A percentile compares a stretch with the other conserved stretches of the same genome.
Evolutionary conservation across 768 basidiomycete genomes (phyloP).

Genomic region (Phaeolepiota aurea): DNA sequence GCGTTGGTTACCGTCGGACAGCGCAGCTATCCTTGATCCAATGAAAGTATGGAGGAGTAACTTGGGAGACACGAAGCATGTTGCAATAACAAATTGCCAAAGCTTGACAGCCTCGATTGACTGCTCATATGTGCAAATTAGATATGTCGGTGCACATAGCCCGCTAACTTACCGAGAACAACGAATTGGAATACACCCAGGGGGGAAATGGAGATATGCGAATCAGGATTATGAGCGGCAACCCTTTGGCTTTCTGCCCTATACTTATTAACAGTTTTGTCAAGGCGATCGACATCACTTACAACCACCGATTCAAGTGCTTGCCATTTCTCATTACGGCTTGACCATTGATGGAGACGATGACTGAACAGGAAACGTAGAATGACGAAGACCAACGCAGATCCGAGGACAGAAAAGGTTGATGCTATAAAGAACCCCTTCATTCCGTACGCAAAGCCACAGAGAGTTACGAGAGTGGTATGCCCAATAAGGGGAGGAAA

Average conservation of each 20-base stretch:
- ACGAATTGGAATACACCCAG: slow-evolving; percentile 79
- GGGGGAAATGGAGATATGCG: slow-evolving; percentile 79
- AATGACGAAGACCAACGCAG: slow-evolving; percentile 50
- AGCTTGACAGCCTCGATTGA: slow-evolving; percentile 69
- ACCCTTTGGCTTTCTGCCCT: slow-evolving; percentile 57
- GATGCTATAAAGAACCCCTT: slow-evolving; percentile 64
- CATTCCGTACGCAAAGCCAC: slow-evolving; percentile 81
- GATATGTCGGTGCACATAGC: slow-evolving; percentile 1
- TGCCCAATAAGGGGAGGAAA: slow-evolving; percentile 63
- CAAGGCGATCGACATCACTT: slow-evolving; percentile 15
- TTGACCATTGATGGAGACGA: slow-evolving; percentile 51
- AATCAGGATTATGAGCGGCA: slow-evolving; percentile 77
- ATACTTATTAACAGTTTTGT: not conserved
- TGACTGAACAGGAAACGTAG: slow-evolving; percentile 52
- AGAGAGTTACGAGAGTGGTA: slow-evolving; percentile 57
- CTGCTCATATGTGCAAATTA: slow-evolving; percentile 18
- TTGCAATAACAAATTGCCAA: slow-evolving; percentile 72
- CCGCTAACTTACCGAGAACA: slow-evolving; percentile 56
- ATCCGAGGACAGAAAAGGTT: slow-evolving; percentile 52
- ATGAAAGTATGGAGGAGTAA: slow-evolving; percentile 69
- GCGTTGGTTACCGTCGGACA: slow-evolving; percentile 73
- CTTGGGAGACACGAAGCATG: slow-evolving; percentile 63
- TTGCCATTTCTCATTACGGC: slow-evolving; percentile 64
- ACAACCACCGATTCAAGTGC: slow-evolving; percentile 73
- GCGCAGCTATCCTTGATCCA: slow-evolving; percentile 62